A percentile compares a stretch with the other conserved stretches of the same genome.
Conservation (phyloP, 2,329 filamentous ascomycete species). For the Scedosporium apiospermum region DNA sequence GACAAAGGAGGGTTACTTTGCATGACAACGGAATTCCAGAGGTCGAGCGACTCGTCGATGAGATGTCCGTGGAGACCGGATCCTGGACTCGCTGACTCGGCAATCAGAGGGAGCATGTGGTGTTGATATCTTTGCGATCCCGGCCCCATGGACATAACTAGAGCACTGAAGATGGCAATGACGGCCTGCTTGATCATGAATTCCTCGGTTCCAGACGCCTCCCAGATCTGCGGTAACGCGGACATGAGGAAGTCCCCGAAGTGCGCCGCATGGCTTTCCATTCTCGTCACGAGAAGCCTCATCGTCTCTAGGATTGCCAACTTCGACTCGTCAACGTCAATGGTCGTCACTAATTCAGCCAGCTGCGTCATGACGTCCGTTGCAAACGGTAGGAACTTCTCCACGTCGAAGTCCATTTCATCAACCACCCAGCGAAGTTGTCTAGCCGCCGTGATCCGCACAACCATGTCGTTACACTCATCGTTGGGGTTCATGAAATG, state of each 20-base stretch:
- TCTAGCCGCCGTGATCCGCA: slow-evolving; percentile 81
- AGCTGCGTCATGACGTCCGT: slow-evolving; percentile 62
- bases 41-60: slow-evolving; percentile 81
- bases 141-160: slow-evolving; percentile 78
- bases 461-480: slow-evolving; percentile 77
- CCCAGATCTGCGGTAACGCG: slow-evolving; percentile 75
- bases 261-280: slow-evolving; percentile 61
- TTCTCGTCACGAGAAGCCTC: slow-evolving; percentile 65
- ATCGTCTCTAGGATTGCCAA: slow-evolving; percentile 84
- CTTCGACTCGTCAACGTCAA: slow-evolving; percentile 79
- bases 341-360: slow-evolving; percentile 68
- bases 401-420: slow-evolving; percentile 70
- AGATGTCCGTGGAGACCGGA: slow-evolving; percentile 73
- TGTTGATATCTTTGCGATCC: slow-evolving; percentile 70
- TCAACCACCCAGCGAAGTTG: slow-evolving; percentile 74
- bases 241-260: slow-evolving; percentile 75
- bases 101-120: slow-evolving; percentile 73
- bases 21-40: slow-evolving; percentile 70
- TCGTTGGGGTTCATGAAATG: slow-evolving; percentile 75
- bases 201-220: slow-evolving; percentile 67
- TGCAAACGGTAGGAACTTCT: slow-evolving; percentile 69
- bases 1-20: slow-evolving; percentile 55
- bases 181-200: slow-evolving; percentile 93
- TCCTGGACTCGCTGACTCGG: slow-evolving; percentile 65
- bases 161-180: slow-evolving; percentile 70